These are phyloP conservation scores for Nakazawaea populi DNA, from an alignment of 805 yeast species.

Conservation along the genomic window DNA sequence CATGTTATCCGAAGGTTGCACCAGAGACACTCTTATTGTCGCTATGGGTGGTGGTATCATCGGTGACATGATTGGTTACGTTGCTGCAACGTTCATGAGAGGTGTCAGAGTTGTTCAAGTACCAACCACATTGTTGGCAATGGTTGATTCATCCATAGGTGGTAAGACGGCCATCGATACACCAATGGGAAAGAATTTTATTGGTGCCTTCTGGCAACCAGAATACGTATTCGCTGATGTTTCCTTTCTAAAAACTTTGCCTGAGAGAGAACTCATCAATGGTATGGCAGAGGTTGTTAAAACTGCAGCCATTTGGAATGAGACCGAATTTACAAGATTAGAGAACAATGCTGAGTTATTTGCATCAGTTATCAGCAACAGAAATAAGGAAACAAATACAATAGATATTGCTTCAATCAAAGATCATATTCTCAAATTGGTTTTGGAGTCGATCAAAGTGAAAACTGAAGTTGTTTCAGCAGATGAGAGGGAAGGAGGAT, in stretches of 20 bases:
- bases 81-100: conserved; percentile 99
- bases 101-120: conserved; percentile 92
- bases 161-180: conserved; percentile 99
- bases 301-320: conserved; percentile 98
- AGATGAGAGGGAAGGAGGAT: conserved; percentile 93
- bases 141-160: conserved; percentile 98
- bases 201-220: conserved; percentile 99
- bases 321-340: conserved; percentile 75
- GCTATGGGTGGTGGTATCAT: conserved; percentile 99
- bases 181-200: conserved; percentile 89
- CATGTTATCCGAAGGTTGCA: conserved; percentile 76
- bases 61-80: conserved; percentile 98
- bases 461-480: conserved; percentile 91
- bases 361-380: conserved; percentile 53
- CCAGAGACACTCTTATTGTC: conserved; percentile 89
- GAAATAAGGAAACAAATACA: conserved; percentile 28
- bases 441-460: conserved; percentile 78
- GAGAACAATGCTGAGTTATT: conserved; percentile 72
- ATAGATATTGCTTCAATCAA: conserved; percentile 66
- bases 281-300: conserved; percentile 98
- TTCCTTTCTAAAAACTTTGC: conserved; percentile 79
- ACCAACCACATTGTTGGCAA: conserved; percentile 89
- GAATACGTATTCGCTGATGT: conserved; percentile 82
- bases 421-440: conserved; percentile 73
- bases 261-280: conserved; percentile 89